These are phyloP conservation scores for Trametes sanguinea DNA, from an alignment of 768 basidiomycete genomes.

Conservation along the genomic window DNA sequence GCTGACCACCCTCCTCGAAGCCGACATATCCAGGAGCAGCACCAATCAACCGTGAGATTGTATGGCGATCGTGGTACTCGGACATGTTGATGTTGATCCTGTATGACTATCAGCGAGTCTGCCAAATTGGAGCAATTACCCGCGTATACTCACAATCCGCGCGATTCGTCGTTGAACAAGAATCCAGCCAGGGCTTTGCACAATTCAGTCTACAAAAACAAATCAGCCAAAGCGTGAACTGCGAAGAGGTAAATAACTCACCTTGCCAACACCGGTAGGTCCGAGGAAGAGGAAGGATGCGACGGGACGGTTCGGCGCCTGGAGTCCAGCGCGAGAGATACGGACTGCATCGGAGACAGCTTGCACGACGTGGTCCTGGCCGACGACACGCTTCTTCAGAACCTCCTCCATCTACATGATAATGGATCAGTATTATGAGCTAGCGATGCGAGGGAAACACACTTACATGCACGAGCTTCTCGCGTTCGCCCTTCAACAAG, in stretches of 20 bases:
- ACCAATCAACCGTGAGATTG: constrained; percentile 87
- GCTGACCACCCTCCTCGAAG: constrained; percentile 70
- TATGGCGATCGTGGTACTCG: constrained; percentile 94
- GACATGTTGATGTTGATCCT: constrained; percentile 95
- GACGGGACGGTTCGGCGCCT: constrained; percentile 85
- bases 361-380: constrained; percentile 86
- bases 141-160: constrained; percentile 66
- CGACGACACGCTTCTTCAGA: constrained; percentile 74
- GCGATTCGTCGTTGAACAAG: constrained; percentile 86
- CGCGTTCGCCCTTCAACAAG: constrained; percentile 84
- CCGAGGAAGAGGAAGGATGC: constrained; percentile 93
- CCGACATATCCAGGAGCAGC: constrained; percentile 92
- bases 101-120: background rate
- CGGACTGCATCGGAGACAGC: constrained; percentile 90
- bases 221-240: background rate
- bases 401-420: constrained; percentile 79
- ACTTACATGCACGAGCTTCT: constrained; percentile 85
- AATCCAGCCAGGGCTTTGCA: constrained; percentile 88
- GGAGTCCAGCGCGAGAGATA: constrained; percentile 88
- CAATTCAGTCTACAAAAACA: constrained; percentile 69
- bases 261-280: constrained; percentile 87
- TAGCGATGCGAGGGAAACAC: background rate
- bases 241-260: constrained; percentile 30
- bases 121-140: too few relatives aligned
- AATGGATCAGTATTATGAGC: background rate